Base-by-base conservation (phyloP, 192 early-diverging fungal genomes). In the Phycomyces nitens region DNA sequence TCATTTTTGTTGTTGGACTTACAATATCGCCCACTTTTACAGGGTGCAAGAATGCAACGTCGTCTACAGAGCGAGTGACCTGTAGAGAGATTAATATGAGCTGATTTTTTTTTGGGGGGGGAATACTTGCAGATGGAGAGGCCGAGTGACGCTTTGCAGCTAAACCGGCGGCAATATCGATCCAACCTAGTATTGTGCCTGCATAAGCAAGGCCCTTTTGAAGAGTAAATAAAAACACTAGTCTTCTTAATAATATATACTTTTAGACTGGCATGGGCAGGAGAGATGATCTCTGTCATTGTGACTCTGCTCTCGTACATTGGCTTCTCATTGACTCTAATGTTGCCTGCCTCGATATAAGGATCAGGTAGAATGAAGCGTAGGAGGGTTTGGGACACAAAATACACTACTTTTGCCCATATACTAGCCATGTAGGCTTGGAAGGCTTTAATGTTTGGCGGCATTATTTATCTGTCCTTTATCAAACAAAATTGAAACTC, bases 21-120 rank as follows among this genome's bases (percentile, higher is more conserved):
- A 75, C 68, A 59, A 89, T 80, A 56, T 89, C 82, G 34, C 86
- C 81, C 1, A 80, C 70, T 67, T 74, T 79, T 18, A 89, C 77
- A 5, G 85, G 88, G 41, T 76, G 65, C 16, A 89, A 60, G 68
- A 89, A 89, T 27, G 88, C 86, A 15, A 89, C 88, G 0, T 77
- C 82, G 51, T 89, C 88, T 3, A 89, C 86, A 55, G 81, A 77
- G 18, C 82, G 76, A 18, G 87, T 88, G 2, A 89, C 85, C 82
- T 84, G 58, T 1, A 62, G 24, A 38, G 21, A 20, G 18, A 23
- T 52, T 24, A 27, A 7, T n/a, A 12, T 56, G n/a, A n/a, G n/a
- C n/a, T n/a, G n/a, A n/a, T n/a, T n/a, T n/a, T n/a, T n/a, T n/a
- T n/a, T n/a, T n/a, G n/a, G n/a, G n/a, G n/a, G n/a, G n/a, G 15